Evolutionary conservation across 1,284 basidiomycete species (phyloP).

Genomic region (Rugosomyces carneus): DNA sequence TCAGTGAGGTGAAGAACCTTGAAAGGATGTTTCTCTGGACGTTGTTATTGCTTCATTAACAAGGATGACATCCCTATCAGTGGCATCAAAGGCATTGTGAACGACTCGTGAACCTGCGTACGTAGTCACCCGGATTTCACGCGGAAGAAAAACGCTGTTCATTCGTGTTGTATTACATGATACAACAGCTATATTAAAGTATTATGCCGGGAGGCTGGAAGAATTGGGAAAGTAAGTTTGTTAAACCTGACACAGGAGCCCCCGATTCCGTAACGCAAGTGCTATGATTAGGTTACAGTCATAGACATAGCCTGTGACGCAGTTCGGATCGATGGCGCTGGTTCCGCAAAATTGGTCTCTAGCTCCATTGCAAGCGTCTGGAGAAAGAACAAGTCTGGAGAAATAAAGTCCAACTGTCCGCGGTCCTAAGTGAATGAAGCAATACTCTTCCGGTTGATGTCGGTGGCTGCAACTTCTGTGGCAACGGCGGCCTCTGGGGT

Average conservation of each 20-base stretch:
- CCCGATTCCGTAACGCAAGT: constrained; percentile 18
- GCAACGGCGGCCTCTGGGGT: constrained; percentile 3
- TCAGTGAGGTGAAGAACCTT: no score
- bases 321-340: constrained; percentile 9
- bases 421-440: neutral
- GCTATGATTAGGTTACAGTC: constrained; percentile 15
- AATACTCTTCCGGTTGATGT: neutral
- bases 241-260: constrained; percentile 15
- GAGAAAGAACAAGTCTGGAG: constrained; percentile 14
- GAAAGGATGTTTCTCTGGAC: no score
- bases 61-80: no score
- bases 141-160: no score
- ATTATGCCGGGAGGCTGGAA: no score
- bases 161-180: no score
- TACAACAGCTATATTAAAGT: no score
- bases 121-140: no score
- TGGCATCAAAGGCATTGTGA: no score
- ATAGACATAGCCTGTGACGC: constrained; percentile 17
- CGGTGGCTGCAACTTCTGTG: neutral
- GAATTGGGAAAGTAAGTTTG: constrained; percentile 10
- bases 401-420: constrained; percentile 7
- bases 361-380: constrained; percentile 16
- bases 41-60: no score
- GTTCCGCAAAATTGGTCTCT: constrained; percentile 18
- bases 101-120: no score